Conservation (phyloP, 2,329 filamentous ascomycete genomes). For the Aspergillus niger region DNA sequence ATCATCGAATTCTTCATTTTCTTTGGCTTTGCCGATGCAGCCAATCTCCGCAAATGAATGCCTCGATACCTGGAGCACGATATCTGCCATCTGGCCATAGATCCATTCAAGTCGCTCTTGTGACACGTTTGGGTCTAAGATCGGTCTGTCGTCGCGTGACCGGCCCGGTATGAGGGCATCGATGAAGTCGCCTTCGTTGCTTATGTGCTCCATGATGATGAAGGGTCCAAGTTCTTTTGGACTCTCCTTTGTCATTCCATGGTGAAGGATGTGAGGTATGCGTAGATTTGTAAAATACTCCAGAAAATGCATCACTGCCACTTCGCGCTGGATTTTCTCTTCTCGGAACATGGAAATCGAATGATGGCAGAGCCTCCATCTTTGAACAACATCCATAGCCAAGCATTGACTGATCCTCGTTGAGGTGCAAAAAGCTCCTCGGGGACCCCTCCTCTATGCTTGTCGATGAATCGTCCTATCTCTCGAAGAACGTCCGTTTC, state of each 20-base stretch:
- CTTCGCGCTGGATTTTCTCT: slow-evolving; percentile 38
- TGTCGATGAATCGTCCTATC: slow-evolving; percentile 16
- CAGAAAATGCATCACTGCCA: slow-evolving; percentile 22
- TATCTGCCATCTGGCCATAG: slow-evolving; percentile 24
- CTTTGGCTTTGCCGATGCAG: slow-evolving; percentile 35
- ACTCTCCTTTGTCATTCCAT: not conserved
- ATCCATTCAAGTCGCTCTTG: slow-evolving; percentile 14
- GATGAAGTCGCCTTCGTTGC: not conserved
- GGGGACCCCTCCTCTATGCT: slow-evolving; percentile 18
- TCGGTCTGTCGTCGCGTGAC: slow-evolving; percentile 1
- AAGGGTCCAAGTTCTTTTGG: not conserved
- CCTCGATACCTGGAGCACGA: slow-evolving; percentile 35
- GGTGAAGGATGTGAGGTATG: slow-evolving; percentile 16
- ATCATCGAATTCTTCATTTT: slow-evolving; percentile 14
- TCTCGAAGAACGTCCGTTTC: slow-evolving; percentile 7
- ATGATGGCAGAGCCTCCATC: slow-evolving; percentile 20
- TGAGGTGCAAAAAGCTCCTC: slow-evolving; percentile 13
- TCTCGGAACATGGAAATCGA: slow-evolving; percentile 28
- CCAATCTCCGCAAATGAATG: slow-evolving; percentile 36
- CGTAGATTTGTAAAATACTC: slow-evolving; percentile 21
- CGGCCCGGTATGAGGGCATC: not conserved
- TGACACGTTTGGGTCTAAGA: slow-evolving; percentile 15
- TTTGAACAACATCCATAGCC: slow-evolving; percentile 24
- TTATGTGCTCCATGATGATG: slow-evolving; percentile 8
- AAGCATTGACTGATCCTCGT: slow-evolving; percentile 23